Evolutionary conservation across 202 grass and related monocot species (phyloP), one percentile per base, ranked within the genome.

Genomic region (Bolboschoenoplectus hybrid): DNA sequence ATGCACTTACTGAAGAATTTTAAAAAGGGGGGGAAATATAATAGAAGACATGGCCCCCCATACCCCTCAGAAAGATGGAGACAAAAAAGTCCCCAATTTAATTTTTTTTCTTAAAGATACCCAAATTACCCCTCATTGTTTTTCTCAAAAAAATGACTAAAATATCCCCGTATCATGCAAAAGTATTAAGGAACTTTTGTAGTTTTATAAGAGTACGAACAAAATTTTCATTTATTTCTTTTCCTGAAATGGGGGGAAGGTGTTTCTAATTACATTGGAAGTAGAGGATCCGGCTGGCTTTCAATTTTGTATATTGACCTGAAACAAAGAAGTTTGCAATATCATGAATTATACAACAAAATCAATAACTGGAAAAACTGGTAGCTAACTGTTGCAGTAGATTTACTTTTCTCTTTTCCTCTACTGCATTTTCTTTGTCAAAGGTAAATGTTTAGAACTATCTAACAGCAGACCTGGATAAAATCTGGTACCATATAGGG

Each of bases 261-360:
- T 72, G 58, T 83, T 11, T 2, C 6, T 85, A 55, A 70, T 95
- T 95, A 98, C 93, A 87, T 85, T 89, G 93, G 89, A 40, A 98
- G 93, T 87, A 95, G 89, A 89, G 91, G 95, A 75, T 95, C 93
- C 62, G 90, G 89, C 76, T 87, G 89, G 67, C 63, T 78, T 89
- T 94, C 91, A 17, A 86, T 92, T 85, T 85, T 81, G 16, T 72
- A 81, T 26, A 91, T 32, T 86, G 92, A 93, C 78, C 95, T 98
- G 87, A 57, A 61, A 84, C 34, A 61, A 44, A 76, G 1, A 67
- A 78, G 35, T 57, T 38, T 32, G 56, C 0, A 34, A 74, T 68
- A 75, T 75, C 20, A 7, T 75, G 16, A 75, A 53, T 35, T 74
- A 74, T 49, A 32, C 19, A 2, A 26, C 32, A 74, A 74, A 75